Evolutionary conservation across 2,329 filamentous ascomycete genomes (phyloP).

Genomic region (Apiospora kogelbergensis): DNA sequence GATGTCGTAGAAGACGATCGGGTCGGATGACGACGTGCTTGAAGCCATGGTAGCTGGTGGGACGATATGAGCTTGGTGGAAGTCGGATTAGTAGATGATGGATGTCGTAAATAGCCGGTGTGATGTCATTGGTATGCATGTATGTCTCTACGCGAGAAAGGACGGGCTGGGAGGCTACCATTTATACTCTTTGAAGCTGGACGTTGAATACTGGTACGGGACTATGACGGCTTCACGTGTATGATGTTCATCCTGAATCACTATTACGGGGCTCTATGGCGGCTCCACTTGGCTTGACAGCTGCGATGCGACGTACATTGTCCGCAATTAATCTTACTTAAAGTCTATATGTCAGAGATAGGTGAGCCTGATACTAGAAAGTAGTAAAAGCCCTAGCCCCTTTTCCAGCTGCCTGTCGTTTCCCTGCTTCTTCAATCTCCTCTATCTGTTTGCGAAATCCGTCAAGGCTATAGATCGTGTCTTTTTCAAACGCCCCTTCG

Average conservation of each 20-base stretch:
- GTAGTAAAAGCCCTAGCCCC: too few species aligned
- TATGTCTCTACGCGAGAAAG: neutral
- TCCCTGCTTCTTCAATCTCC: neutral
- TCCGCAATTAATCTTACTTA: too few species aligned
- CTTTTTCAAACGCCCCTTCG: neutral
- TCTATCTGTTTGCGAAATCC: neutral
- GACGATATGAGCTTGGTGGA: neutral
- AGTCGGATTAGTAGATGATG: neutral
- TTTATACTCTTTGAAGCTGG: neutral
- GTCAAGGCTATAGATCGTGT: neutral
- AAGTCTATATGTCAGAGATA: too few species aligned
- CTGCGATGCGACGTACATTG: neutral
- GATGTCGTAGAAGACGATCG: conserved; percentile 44
- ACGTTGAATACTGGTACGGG: neutral
- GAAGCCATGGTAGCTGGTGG: neutral
- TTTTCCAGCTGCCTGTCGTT: neutral
- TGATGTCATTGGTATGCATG: neutral
- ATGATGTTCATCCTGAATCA: conserved; percentile 11
- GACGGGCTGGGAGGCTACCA: neutral
- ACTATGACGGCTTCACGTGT: neutral
- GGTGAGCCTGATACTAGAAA: too few species aligned
- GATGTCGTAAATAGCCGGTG: neutral
- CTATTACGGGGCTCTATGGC: neutral
- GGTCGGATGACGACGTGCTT: conserved; percentile 15
- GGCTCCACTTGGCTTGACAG: neutral